These are phyloP conservation scores for Manihot esculenta DNA, from an alignment of 441 rosid species.

Conservation along the genomic window DNA sequence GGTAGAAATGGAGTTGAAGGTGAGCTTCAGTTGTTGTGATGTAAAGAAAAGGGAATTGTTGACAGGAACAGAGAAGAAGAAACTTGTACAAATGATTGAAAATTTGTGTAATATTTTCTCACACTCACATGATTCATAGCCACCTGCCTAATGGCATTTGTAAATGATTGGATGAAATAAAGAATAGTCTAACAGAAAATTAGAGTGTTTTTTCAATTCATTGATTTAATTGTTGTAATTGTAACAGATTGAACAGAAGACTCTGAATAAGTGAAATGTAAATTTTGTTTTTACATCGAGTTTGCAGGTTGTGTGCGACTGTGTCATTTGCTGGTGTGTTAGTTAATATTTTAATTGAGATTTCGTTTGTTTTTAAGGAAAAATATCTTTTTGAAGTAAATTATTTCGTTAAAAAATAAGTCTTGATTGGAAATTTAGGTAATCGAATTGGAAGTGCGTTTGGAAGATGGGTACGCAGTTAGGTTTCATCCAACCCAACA, in stretches of 20 bases:
- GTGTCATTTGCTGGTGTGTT: too few relatives aligned
- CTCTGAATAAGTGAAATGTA: neutral
- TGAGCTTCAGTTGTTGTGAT: constrained; percentile 19
- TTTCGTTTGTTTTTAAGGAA: too few relatives aligned
- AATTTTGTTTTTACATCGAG: too few relatives aligned
- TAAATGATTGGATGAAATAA: constrained; percentile 54
- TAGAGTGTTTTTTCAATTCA: constrained; percentile 14
- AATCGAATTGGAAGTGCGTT: constrained; percentile 15
- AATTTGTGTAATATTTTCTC: constrained; percentile 39
- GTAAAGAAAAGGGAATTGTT: constrained; percentile 24
- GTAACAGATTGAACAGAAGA: constrained; percentile 15
- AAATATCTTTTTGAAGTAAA: too few relatives aligned
- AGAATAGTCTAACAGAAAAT: constrained; percentile 30
- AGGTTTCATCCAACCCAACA: constrained; percentile 22
- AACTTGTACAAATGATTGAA: constrained; percentile 41
- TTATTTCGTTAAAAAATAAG: too few relatives aligned
- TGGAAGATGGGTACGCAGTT: neutral
- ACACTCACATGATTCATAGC: constrained; percentile 47
- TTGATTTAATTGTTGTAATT: constrained; percentile 30
- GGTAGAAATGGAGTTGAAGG: constrained; percentile 27
- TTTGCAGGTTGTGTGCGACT: too few relatives aligned
- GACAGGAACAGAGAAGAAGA: constrained; percentile 30
- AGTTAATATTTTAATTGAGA: too few relatives aligned
- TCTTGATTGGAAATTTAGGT: too few relatives aligned
- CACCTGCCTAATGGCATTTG: constrained; percentile 36